A percentile compares a stretch with the other conserved stretches of the same genome.
These are phyloP conservation scores for Coniochaeta ligniaria DNA, from an alignment of 2,329 filamentous ascomycete species.

Conservation along the genomic window DNA sequence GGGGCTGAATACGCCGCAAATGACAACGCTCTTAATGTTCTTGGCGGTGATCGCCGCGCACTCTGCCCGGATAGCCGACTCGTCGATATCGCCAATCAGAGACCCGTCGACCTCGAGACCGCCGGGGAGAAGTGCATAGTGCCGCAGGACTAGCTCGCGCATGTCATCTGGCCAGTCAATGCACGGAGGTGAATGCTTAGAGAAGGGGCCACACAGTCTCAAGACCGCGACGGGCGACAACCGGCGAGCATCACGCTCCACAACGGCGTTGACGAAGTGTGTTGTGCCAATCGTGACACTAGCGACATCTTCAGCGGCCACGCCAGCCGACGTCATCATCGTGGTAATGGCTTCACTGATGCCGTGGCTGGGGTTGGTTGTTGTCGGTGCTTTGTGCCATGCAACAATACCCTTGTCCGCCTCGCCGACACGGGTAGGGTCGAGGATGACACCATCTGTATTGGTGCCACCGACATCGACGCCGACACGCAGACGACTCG, in stretches of 20 bases:
- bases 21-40: constrained; percentile 38
- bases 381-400: constrained; percentile 42
- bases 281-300: constrained; percentile 48
- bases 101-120: constrained; percentile 45
- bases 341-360: constrained; percentile 35
- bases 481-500: constrained; percentile 28
- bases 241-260: constrained; percentile 42
- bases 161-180: constrained; percentile 46
- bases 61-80: constrained; percentile 29
- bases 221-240: constrained; percentile 45
- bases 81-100: constrained; percentile 37
- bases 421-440: constrained; percentile 27
- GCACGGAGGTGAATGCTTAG: constrained; percentile 40
- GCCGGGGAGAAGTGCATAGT: constrained; percentile 37
- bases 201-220: constrained; percentile 46
- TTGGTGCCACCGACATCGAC: constrained; percentile 45
- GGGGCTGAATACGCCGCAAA: constrained; percentile 44
- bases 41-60: constrained; percentile 29
- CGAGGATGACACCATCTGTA: constrained; percentile 44
- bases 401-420: constrained; percentile 35
- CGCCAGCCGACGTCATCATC: constrained; percentile 29
- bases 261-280: constrained; percentile 52
- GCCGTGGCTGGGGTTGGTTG: constrained; percentile 36
- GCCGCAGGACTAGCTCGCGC: constrained; percentile 35
- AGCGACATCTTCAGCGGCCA: constrained; percentile 29